Evolutionary conservation across 2,329 filamentous ascomycete genomes (phyloP).

Genomic region (Talaromyces sp.): DNA sequence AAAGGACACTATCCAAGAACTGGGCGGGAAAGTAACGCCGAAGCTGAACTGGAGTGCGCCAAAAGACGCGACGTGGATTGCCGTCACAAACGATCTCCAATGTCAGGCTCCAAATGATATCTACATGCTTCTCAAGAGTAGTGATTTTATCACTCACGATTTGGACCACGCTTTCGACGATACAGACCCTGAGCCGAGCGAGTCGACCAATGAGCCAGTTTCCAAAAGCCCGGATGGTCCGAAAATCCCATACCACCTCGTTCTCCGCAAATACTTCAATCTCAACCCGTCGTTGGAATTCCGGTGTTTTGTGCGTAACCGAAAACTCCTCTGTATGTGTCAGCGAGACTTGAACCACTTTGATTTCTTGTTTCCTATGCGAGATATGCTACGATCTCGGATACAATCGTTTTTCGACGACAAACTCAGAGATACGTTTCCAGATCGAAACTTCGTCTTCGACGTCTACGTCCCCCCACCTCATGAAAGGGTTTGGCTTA

Average conservation of each 20-base stretch:
- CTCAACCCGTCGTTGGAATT: slow-evolving; percentile 92
- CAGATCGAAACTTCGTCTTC: slow-evolving; percentile 79
- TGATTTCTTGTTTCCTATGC: slow-evolving; percentile 69
- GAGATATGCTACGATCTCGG: slow-evolving; percentile 60
- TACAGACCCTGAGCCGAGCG: slow-evolving; percentile 46
- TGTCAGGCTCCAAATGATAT: slow-evolving; percentile 86
- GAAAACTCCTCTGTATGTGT: slow-evolving; percentile 73
- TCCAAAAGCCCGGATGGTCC: slow-evolving; percentile 10
- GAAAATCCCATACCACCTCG: slow-evolving; percentile 69
- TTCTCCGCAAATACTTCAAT: slow-evolving; percentile 82
- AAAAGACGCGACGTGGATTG: slow-evolving; percentile 92
- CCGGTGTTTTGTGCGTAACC: slow-evolving; percentile 84
- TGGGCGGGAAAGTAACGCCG: slow-evolving; percentile 81
- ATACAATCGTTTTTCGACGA: slow-evolving; percentile 74
- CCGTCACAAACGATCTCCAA: slow-evolving; percentile 82
- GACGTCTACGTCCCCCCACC: slow-evolving; percentile 84
- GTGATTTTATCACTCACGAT: slow-evolving; percentile 91
- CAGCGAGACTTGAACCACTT: slow-evolving; percentile 91
- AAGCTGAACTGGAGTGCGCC: slow-evolving; percentile 98
- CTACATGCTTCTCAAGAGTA: slow-evolving; percentile 89
- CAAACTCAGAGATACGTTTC: slow-evolving; percentile 70
- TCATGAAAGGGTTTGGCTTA: slow-evolving; percentile 72
- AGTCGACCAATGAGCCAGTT: slow-evolving; percentile 10
- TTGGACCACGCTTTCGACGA: slow-evolving; percentile 89
- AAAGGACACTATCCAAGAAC: slow-evolving; percentile 68